phyloP scores from a whole-genome alignment of 2,329 filamentous ascomycete species.

The Ophiostoma quercus region DNA sequence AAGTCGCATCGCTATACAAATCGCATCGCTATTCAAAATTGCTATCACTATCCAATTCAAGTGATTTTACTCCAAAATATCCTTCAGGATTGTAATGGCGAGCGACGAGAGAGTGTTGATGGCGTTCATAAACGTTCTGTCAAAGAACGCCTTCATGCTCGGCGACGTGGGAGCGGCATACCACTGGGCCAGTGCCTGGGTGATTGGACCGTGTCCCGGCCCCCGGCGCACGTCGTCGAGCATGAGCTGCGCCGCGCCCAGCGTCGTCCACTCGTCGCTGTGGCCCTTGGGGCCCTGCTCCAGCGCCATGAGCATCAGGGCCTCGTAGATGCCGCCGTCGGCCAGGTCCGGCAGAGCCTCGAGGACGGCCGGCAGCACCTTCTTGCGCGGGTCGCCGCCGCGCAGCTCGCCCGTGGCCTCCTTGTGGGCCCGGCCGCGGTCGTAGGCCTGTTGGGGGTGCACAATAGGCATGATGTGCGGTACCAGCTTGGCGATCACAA shows the following conservation, averaged over 20 bases:
- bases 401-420: background rate
- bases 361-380: slow-evolving; percentile 30
- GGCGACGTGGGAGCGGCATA: slow-evolving; percentile 38
- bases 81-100: slow-evolving; percentile 41
- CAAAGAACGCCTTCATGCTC: slow-evolving; percentile 44
- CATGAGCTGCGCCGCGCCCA: slow-evolving; percentile 42
- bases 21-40: background rate
- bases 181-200: slow-evolving; percentile 43
- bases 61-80: background rate
- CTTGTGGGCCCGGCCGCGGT: background rate
- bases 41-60: background rate
- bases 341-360: slow-evolving; percentile 42
- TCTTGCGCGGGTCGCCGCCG: background rate
- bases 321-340: slow-evolving; percentile 50
- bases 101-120: slow-evolving; percentile 44
- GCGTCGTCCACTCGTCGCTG: slow-evolving; percentile 44
- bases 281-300: slow-evolving; percentile 41
- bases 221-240: slow-evolving; percentile 45
- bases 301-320: slow-evolving; percentile 46
- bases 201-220: slow-evolving; percentile 39
- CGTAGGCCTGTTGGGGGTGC: slow-evolving; percentile 23
- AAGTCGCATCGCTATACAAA: background rate
- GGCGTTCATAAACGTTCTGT: slow-evolving; percentile 45
- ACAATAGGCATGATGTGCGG: slow-evolving; percentile 38
- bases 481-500: slow-evolving; percentile 49